These are phyloP conservation scores for Trypanosoma scelopori DNA, from an alignment of 208 protist genomes.

Conservation along the genomic window DNA sequence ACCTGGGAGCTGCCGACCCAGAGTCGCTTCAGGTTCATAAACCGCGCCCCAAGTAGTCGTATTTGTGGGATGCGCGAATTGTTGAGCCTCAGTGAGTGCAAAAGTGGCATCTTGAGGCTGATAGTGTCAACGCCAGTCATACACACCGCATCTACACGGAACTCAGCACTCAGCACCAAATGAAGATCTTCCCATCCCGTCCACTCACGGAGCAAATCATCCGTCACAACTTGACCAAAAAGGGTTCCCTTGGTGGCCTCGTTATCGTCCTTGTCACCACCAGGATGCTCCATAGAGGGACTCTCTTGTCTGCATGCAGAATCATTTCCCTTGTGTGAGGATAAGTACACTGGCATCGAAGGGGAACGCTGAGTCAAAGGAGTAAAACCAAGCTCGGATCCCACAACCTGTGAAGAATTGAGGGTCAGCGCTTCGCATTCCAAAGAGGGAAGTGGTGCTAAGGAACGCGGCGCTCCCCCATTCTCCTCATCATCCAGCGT, in stretches of 20 bases:
- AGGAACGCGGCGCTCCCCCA: too few relatives aligned
- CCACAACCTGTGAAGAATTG: too few relatives aligned
- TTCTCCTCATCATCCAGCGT: too few relatives aligned
- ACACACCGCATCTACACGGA: constrained; percentile 58
- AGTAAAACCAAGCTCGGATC: background rate
- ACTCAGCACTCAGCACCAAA: constrained; percentile 57
- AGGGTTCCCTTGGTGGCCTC: background rate
- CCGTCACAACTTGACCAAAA: constrained; percentile 43
- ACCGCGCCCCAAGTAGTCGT: constrained; percentile 67
- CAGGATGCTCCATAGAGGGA: background rate
- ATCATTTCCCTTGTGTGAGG: too few relatives aligned
- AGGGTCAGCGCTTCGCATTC: too few relatives aligned
- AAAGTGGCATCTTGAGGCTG: constrained; percentile 42
- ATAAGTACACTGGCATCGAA: background rate
- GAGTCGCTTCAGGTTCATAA: constrained; percentile 57
- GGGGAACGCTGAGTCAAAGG: background rate
- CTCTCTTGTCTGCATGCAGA: background rate
- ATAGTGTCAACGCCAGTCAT: constrained; percentile 68
- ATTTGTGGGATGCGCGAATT: constrained; percentile 65
- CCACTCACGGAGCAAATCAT: constrained; percentile 68
- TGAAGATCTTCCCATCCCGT: constrained; percentile 78
- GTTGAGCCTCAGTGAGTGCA: constrained; percentile 67
- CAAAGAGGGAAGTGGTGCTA: too few relatives aligned
- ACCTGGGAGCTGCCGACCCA: constrained; percentile 81
- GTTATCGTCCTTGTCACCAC: background rate